Evolutionary conservation across 164 flowering plant genomes (phyloP).

Genomic region (Berberis vulgaris): DNA sequence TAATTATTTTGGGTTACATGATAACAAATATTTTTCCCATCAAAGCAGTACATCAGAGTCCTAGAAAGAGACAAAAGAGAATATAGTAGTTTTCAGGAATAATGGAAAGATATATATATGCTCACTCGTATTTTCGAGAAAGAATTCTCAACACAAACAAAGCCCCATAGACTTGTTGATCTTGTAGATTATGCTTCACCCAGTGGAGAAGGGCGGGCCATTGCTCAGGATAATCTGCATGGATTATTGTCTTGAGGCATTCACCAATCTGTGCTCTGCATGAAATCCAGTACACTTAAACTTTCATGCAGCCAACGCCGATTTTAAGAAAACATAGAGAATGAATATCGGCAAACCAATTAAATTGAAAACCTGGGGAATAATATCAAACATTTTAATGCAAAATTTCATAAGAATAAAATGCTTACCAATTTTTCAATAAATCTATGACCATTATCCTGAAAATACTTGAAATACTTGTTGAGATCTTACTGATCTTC

Average conservation of each 20-base stretch:
- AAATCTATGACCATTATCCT: not conserved
- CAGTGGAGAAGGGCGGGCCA: slow-evolving; percentile 90
- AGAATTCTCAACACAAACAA: slow-evolving; percentile 88
- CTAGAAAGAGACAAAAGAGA: not conserved
- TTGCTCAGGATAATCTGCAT: slow-evolving; percentile 97
- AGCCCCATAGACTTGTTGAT: slow-evolving; percentile 90
- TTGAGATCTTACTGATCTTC: too few relatives aligned
- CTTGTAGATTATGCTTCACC: slow-evolving; percentile 88
- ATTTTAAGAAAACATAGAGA: not conserved
- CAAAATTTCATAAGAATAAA: not conserved
- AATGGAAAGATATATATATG: slow-evolving; percentile 6
- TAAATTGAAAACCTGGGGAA: not conserved
- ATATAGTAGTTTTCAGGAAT: not conserved
- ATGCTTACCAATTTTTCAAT: not conserved
- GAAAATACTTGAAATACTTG: not conserved
- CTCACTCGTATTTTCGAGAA: slow-evolving; percentile 97
- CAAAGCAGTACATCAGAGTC: not conserved
- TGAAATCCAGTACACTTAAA: slow-evolving; percentile 4
- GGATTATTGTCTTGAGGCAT: slow-evolving; percentile 88
- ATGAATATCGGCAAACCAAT: not conserved
- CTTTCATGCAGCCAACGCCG: not conserved
- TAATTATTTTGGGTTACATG: not conserved
- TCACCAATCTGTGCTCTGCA: slow-evolving; percentile 90
- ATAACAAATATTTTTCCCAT: not conserved
- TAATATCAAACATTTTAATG: not conserved